Evolutionary conservation across 495 filamentous ascomycete species (phyloP), one percentile per base, ranked within the genome.

Genomic region (Usnea hakonensis): DNA sequence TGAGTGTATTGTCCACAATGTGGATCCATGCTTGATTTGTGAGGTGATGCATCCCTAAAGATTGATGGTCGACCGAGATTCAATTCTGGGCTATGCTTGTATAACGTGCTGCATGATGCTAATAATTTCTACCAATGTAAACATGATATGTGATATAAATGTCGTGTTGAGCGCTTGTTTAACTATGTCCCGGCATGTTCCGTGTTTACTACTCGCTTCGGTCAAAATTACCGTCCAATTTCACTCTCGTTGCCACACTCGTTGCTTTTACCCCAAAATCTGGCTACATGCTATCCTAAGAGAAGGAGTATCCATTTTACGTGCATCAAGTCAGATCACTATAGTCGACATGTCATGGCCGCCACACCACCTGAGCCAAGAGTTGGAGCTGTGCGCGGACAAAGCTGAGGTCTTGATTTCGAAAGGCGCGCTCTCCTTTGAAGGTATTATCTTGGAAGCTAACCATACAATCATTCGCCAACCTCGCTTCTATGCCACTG

Each of bases 401-500:
- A 13, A 40, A 8, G 58, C 58, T 32, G 38, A 13, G 28, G 30
- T 30, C 9, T 23, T 54, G 10, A 32, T 61, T 4, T 52, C 46
- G 7, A 54, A 36, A 33, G 58, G 46, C 33, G 46, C 19, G 1
- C 41, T 59, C 58, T 58, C 6, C 0, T 58, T 64, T 28, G 35
- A 17, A 59, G 55, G 54, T 17, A 10, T 21, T 16, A 40, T 19
- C 43, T 21, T 13, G 21, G 43, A 26, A 58, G 44, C 35, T 11
- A 57, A 37, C 13, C 44, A 64, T 46, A 53, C 30, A 2, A 17
- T 23, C 28, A 54, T 32, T 26, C 11, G n/a, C 17, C 26, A 55
- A 5, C 41, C 19, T 36, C 58, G 54, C 26, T 56, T 61, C 19
- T 61, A 56, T 23, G 48, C 63, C 8, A 41, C 58, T 48, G 57